Conservation (phyloP, 495 filamentous ascomycete species). For the Penicillium macrosclerotiorum region DNA sequence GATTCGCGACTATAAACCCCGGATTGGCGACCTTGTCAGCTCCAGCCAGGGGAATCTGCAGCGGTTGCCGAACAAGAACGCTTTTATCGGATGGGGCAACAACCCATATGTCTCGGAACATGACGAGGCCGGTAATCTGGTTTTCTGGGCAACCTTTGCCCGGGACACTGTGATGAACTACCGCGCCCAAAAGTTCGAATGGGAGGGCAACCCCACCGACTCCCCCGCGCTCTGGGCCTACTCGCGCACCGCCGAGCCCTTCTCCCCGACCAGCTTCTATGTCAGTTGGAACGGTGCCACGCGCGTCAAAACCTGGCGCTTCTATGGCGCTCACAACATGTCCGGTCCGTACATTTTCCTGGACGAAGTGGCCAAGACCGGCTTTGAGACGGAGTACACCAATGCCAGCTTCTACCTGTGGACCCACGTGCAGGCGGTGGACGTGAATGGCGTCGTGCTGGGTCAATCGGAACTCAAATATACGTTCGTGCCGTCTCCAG, state of each 20-base stretch:
- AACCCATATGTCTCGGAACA: slow-evolving; percentile 58
- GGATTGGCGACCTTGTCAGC: slow-evolving; percentile 44
- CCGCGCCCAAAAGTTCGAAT: slow-evolving; percentile 44
- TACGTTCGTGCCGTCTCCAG: slow-evolving; percentile 41
- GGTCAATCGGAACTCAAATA: slow-evolving; percentile 35
- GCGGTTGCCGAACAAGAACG: slow-evolving; percentile 52
- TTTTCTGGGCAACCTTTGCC: slow-evolving; percentile 47
- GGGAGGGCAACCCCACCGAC: slow-evolving; percentile 43
- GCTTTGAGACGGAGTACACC: slow-evolving; percentile 42
- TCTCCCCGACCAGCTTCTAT: slow-evolving; percentile 38
- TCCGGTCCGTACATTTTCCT: slow-evolving; percentile 33
- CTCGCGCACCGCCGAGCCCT: slow-evolving; percentile 25
- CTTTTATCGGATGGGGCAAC: slow-evolving; percentile 61
- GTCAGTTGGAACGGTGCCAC: slow-evolving; percentile 52
- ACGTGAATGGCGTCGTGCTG: slow-evolving; percentile 31
- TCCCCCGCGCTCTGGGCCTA: slow-evolving; percentile 46
- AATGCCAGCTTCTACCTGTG: slow-evolving; percentile 32
- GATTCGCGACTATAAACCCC: slow-evolving; percentile 41
- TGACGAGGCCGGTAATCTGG: slow-evolving; percentile 49
- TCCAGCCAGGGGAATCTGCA: slow-evolving; percentile 64
- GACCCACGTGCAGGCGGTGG: slow-evolving; percentile 38
- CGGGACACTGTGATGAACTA: slow-evolving; percentile 42
- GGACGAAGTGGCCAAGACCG: slow-evolving; percentile 31
- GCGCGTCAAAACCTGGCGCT: slow-evolving; percentile 38
- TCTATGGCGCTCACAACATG: slow-evolving; percentile 37